Conservation (phyloP, 768 basidiomycete species). For the Tylopilus rubrobrunneus region DNA sequence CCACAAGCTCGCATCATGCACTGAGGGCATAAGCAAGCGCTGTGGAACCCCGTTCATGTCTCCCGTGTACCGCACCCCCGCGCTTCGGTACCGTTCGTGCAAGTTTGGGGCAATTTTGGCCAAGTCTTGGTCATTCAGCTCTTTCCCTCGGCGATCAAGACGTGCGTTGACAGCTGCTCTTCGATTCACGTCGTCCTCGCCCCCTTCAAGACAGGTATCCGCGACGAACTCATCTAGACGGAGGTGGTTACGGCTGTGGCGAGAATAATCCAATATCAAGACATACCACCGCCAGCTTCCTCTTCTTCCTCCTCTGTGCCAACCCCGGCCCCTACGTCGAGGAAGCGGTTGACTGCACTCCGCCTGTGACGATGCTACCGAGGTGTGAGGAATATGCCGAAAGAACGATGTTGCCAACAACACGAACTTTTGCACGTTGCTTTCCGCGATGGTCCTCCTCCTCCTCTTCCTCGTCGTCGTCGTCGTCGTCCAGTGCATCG, state of each 20-base stretch:
- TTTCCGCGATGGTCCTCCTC: constrained; percentile 41
- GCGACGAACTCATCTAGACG: constrained; percentile 68
- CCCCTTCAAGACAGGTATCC: constrained; percentile 54
- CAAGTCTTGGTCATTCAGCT: constrained; percentile 73
- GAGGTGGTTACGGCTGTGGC: constrained; percentile 10
- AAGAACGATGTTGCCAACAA: constrained; percentile 1
- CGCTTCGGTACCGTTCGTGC: constrained; percentile 70
- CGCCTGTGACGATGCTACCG: constrained; percentile 63
- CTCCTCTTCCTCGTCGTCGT: constrained; percentile 44
- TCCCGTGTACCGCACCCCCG: constrained; percentile 74
- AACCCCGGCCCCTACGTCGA: constrained; percentile 95
- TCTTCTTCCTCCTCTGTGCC: constrained; percentile 93
- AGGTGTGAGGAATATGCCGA: constrained; percentile 6
- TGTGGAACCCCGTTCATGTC: constrained; percentile 95
- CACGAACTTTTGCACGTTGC: constrained; percentile 59
- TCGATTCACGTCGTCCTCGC: constrained; percentile 52
- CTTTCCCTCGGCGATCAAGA: constrained; percentile 66
- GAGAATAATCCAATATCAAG: neutral
- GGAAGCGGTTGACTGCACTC: constrained; percentile 69
- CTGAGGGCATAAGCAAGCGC: constrained; percentile 91
- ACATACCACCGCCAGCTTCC: constrained; percentile 56
- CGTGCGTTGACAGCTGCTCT: constrained; percentile 61
- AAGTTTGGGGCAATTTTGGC: constrained; percentile 82
- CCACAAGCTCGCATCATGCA: constrained; percentile 95
- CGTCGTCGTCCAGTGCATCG: constrained; percentile 37